A percentile compares a stretch with the other conserved stretches of the same genome.
Evolutionary conservation across 495 filamentous ascomycete species (phyloP).

Genomic region (Aspergillus biplanus): DNA sequence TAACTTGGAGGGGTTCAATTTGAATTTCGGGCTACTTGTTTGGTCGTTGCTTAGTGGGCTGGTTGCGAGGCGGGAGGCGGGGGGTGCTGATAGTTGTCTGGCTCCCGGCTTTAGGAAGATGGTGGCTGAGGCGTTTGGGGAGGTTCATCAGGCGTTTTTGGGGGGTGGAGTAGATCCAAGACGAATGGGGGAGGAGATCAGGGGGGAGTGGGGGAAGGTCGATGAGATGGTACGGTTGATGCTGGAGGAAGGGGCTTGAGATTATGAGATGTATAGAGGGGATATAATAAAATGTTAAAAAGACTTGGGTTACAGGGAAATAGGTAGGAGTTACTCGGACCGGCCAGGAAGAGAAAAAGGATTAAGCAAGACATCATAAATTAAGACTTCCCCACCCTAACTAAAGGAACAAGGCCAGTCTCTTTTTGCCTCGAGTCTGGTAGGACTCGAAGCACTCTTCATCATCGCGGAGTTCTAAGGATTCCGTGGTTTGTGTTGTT

Average conservation of each 20-base stretch:
- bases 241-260: constrained; percentile 7
- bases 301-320: not conserved
- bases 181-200: constrained; percentile 28
- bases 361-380: constrained; percentile 27
- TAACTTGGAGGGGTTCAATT: constrained; percentile 24
- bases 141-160: constrained; percentile 39
- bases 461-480: constrained; percentile 21
- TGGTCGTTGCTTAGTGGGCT: constrained; percentile 48
- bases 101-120: constrained; percentile 42
- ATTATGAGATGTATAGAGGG: not conserved
- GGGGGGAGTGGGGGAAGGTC: constrained; percentile 43
- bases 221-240: constrained; percentile 29
- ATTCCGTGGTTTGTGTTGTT: constrained; percentile 16
- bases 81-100: constrained; percentile 25
- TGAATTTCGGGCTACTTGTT: constrained; percentile 40
- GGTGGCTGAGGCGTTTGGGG: constrained; percentile 34
- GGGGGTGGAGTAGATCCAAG: constrained; percentile 37
- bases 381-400: constrained; percentile 23
- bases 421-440: not conserved
- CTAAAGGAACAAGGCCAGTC: constrained; percentile 9
- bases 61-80: constrained; percentile 38
- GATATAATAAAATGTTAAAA: too few relatives aligned
- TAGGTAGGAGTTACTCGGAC: not conserved
- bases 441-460: constrained; percentile 1
- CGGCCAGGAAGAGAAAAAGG: not conserved